Evolutionary conservation across 1,139 yeast genomes (phyloP).

Genomic region (Yarrowia galli): DNA sequence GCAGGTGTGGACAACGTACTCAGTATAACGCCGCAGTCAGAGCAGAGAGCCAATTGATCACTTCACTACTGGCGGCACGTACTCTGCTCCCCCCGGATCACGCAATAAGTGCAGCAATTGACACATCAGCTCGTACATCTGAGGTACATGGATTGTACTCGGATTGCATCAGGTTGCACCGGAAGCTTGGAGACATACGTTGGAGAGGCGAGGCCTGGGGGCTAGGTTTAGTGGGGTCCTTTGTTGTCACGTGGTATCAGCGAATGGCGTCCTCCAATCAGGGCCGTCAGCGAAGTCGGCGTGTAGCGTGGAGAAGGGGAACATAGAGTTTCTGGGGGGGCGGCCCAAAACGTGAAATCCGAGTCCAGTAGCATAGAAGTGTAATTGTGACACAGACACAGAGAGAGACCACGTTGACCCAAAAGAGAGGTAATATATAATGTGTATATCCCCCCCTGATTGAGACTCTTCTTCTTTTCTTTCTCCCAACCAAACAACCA

Average conservation of each 20-base stretch:
- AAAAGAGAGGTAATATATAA: neutral
- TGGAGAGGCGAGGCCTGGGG: neutral
- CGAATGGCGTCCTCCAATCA: conserved; percentile 20
- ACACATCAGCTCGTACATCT: too few relatives aligned
- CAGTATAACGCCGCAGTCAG: too few relatives aligned
- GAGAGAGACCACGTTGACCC: too few relatives aligned
- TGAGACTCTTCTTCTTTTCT: neutral
- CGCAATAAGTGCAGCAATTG: conserved; percentile 22
- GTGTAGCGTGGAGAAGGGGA: conserved; percentile 13
- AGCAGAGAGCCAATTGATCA: too few relatives aligned
- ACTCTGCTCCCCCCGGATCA: conserved; percentile 5
- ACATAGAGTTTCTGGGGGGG: conserved; percentile 17
- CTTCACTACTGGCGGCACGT: too few relatives aligned
- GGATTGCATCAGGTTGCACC: conserved; percentile 14
- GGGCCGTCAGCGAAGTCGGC: conserved; percentile 35
- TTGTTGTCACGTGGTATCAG: conserved; percentile 36
- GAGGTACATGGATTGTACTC: neutral
- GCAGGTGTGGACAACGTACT: neutral
- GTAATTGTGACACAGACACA: neutral
- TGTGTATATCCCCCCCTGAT: neutral
- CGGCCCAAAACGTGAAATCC: conserved; percentile 36
- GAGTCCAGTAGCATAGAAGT: conserved; percentile 5
- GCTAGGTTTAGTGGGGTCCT: conserved; percentile 4
- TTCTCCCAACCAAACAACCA: neutral
- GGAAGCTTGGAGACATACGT: neutral